phyloP scores from a whole-genome alignment of 2,329 filamentous ascomycete genomes.

The Phyllosticta ampelicida region DNA sequence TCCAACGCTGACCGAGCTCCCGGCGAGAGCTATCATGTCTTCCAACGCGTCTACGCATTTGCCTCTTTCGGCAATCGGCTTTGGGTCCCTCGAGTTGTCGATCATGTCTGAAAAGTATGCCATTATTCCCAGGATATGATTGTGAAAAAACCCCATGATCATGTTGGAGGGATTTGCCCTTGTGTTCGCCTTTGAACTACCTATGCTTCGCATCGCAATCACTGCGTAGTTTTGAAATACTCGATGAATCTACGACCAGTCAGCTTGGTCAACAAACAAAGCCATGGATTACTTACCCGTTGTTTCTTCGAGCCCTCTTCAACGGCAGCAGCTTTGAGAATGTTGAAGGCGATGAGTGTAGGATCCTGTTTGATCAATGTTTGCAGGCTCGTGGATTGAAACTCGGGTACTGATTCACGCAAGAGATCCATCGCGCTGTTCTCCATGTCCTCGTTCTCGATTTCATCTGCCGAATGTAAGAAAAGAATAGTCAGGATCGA shows the following conservation, averaged over 20 bases:
- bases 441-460: slow-evolving; percentile 37
- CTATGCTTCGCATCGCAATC: slow-evolving; percentile 40
- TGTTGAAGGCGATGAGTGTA: slow-evolving; percentile 63
- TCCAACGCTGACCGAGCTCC: slow-evolving; percentile 61
- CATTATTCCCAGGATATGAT: slow-evolving; percentile 78
- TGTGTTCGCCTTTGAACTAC: slow-evolving; percentile 29
- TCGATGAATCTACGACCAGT: slow-evolving; percentile 30
- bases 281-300: slow-evolving; percentile 40
- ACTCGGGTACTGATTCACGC: slow-evolving; percentile 56
- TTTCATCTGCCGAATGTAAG: slow-evolving; percentile 50
- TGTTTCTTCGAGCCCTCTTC: slow-evolving; percentile 43
- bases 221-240: slow-evolving; percentile 37
- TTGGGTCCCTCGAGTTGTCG: slow-evolving; percentile 53
- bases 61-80: slow-evolving; percentile 56
- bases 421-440: slow-evolving; percentile 58
- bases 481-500: slow-evolving; percentile 49
- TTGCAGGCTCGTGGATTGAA: slow-evolving; percentile 53
- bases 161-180: slow-evolving; percentile 42
- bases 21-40: slow-evolving; percentile 73
- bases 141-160: slow-evolving; percentile 66
- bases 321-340: slow-evolving; percentile 70
- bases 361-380: slow-evolving; percentile 66
- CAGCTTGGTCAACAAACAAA: neutral
- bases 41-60: slow-evolving; percentile 74
- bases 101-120: slow-evolving; percentile 68